A percentile compares a stretch with the other conserved stretches of the same genome.
Evolutionary conservation across 257 asterid species (phyloP).

Genomic region (Nicotiana obtusifolia): DNA sequence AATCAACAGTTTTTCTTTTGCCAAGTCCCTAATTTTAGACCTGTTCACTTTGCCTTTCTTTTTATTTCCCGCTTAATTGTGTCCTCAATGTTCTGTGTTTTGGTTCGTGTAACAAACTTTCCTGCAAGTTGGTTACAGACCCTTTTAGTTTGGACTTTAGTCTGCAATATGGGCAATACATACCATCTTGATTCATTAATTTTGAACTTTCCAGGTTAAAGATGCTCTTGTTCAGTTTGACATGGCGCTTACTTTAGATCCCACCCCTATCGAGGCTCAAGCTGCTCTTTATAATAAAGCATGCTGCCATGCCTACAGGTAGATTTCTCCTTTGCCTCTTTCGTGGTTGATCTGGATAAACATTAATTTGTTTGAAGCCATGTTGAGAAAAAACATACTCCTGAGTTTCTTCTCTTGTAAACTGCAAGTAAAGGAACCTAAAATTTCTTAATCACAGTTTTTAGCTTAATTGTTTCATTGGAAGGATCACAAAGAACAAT

Average conservation of each 20-base stretch:
- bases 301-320: constrained; percentile 98
- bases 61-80: background rate
- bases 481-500: background rate
- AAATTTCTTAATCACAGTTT: background rate
- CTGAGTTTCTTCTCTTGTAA: background rate
- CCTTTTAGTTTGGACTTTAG: background rate
- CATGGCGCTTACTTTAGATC: constrained; percentile 78
- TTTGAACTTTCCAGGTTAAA: constrained; percentile 52
- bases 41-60: background rate
- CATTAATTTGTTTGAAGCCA: background rate
- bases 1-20: background rate
- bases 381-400: background rate
- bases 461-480: background rate
- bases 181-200: background rate
- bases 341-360: background rate
- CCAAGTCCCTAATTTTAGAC: background rate
- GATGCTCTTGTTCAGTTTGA: constrained; percentile 89
- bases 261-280: constrained; percentile 72
- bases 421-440: background rate
- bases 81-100: background rate
- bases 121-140: background rate
- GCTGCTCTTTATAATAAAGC: constrained; percentile 98
- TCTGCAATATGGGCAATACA: background rate
- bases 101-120: background rate
- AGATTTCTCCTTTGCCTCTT: background rate